Evolutionary conservation across 2,329 filamentous ascomycete genomes (phyloP).

Genomic region (Cercospora sojina): DNA sequence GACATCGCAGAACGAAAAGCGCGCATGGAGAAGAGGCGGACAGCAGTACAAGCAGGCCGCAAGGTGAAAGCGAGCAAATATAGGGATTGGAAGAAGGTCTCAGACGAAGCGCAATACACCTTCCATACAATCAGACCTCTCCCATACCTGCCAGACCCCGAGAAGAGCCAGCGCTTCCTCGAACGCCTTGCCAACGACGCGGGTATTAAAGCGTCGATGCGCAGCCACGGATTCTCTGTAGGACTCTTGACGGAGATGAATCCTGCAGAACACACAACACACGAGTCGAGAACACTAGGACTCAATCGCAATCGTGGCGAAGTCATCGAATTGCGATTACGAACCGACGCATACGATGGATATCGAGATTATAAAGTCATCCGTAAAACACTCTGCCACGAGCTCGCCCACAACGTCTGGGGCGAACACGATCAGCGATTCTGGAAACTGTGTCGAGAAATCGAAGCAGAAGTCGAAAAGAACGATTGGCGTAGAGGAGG

Average conservation of each 20-base stretch:
- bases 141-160: slow-evolving; percentile 71
- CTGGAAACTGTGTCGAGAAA: slow-evolving; percentile 83
- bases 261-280: slow-evolving; percentile 76
- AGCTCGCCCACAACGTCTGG: slow-evolving; percentile 89
- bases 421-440: slow-evolving; percentile 81
- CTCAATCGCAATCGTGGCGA: slow-evolving; percentile 85
- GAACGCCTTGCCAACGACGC: slow-evolving; percentile 75
- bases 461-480: slow-evolving; percentile 79
- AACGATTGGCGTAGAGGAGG: slow-evolving; percentile 78
- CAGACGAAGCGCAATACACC: slow-evolving; percentile 69
- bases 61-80: slow-evolving; percentile 37
- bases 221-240: slow-evolving; percentile 78
- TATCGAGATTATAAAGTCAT: slow-evolving; percentile 93
- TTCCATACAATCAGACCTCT: slow-evolving; percentile 78
- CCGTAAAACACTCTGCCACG: slow-evolving; percentile 88
- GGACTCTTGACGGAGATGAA: slow-evolving; percentile 94
- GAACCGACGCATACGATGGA: slow-evolving; percentile 93
- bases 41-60: slow-evolving; percentile 43
- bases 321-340: slow-evolving; percentile 82
- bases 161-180: slow-evolving; percentile 69
- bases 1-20: slow-evolving; percentile 53
- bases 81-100: slow-evolving; percentile 48
- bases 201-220: slow-evolving; percentile 82
- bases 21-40: slow-evolving; percentile 44
- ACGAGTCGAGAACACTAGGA: slow-evolving; percentile 78